Evolutionary conservation across 768 basidiomycete species (phyloP), one percentile per base, ranked within the genome.

Genomic region (Candolleomyces aberdarensis): DNA sequence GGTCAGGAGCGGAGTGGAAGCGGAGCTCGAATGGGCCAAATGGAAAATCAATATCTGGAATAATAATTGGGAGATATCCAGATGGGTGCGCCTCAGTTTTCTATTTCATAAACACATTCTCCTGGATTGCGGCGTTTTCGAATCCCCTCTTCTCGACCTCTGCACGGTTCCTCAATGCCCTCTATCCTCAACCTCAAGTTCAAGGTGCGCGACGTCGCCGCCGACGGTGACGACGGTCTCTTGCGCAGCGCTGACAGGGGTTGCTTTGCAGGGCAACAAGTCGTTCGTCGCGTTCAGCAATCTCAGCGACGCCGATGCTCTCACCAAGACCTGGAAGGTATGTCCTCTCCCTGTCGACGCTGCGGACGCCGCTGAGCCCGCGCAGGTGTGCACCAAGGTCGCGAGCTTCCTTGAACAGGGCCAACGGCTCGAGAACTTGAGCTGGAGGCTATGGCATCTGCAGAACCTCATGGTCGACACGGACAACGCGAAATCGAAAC

Each of bases 241-340:
- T 31, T 56, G 15, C 52, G 15, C 32, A 39, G 52, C 65, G 63
- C 64, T 49, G 58, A 64, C 62, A 51, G 62, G 60, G 49, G 48
- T 57, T 43, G 36, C 11, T 51, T 47, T 32, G 32, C 82, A 92
- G 92, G 90, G 92, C 76, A 94, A 94, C 85, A 94, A 94, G 81
- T 94, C 92, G 72, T 94, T 94, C 74, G 90, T 94, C 74, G 91
- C 92, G 63, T 94, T 94, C 78, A 90, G 89, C 74, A 92, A 93
- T 78, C 84, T 94, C 76, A 78, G 83, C 77, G 92, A 94, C 78
- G 80, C 84, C 57, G 92, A 94, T 72, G 83, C 91, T 60, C 78
- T 94, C 72, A 91, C 92, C 56, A 91, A 87, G 81, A 94, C 92
- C 66, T 94, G 92, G 92, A 93, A 94, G 83, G 92, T 90, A 4